Evolutionary conservation across 495 filamentous ascomycete genomes (phyloP).

Genomic region (Tuber umbilicatum): DNA sequence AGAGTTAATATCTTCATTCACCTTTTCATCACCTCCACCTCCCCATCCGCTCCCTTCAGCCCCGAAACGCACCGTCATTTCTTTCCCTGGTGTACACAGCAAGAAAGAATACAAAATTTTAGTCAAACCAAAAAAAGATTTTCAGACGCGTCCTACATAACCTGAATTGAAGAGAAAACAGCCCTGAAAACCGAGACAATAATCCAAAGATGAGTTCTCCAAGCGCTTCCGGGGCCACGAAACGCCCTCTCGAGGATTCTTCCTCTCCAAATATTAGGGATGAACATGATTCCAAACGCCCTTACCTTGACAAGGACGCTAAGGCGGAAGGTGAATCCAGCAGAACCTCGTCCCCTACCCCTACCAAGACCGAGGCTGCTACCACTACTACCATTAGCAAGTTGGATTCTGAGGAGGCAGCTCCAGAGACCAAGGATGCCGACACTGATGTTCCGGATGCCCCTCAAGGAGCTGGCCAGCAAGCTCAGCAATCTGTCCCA

Average conservation of each 20-base stretch:
- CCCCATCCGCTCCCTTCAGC: conserved; percentile 38
- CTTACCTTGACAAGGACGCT: conserved; percentile 74
- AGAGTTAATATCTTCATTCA: conserved; percentile 38
- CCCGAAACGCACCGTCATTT: conserved; percentile 41
- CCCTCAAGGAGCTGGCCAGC: conserved; percentile 48
- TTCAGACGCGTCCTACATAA: conserved; percentile 31
- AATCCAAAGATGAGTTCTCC: conserved; percentile 47
- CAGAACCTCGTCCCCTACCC: conserved; percentile 42
- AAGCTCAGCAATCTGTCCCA: conserved; percentile 49
- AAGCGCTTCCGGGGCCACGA: conserved; percentile 58
- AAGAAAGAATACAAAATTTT: conserved; percentile 42
- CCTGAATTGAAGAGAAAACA: conserved; percentile 38
- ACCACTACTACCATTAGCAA: conserved; percentile 32
- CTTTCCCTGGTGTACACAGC: conserved; percentile 43
- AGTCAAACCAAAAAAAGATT: conserved; percentile 43
- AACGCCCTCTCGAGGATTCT: conserved; percentile 92
- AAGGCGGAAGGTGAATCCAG: conserved; percentile 45
- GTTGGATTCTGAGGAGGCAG: conserved; percentile 48
- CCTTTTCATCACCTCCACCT: conserved; percentile 39
- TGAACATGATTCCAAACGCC: conserved; percentile 96
- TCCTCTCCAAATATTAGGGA: conserved; percentile 84
- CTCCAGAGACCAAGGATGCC: conserved; percentile 53
- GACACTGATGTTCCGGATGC: conserved; percentile 72
- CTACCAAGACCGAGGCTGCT: conserved; percentile 42
- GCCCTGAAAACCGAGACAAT: conserved; percentile 42